A percentile compares a stretch with the other conserved stretches of the same genome.
Conservation (phyloP, 306 rosid genomes). For the Cicer judaicum region DNA sequence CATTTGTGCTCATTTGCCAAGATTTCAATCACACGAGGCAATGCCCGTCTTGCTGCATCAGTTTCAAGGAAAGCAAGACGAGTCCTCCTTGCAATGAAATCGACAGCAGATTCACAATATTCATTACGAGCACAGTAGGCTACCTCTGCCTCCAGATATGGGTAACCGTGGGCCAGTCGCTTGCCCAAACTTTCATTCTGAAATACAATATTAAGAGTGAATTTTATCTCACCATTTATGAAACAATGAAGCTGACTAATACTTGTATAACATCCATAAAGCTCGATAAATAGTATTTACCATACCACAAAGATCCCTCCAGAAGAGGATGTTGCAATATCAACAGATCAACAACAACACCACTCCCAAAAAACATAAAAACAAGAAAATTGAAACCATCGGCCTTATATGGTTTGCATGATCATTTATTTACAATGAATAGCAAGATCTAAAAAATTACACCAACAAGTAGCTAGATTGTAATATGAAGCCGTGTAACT, state of each 20-base stretch:
- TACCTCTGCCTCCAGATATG: conserved; percentile 96
- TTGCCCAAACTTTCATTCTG: conserved; percentile 90
- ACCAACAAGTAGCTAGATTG: not conserved
- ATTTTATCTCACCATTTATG: conserved; percentile 1
- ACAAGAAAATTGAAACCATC: not conserved
- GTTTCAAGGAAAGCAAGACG: conserved; percentile 98
- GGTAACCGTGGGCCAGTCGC: conserved; percentile 96
- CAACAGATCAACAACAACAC: conserved; percentile 1
- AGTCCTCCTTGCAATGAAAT: conserved; percentile 93
- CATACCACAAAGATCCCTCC: conserved; percentile 16
- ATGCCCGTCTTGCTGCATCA: conserved; percentile 82
- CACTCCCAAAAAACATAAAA: not conserved
- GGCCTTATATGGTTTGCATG: not conserved
- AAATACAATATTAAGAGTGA: conserved; percentile 31
- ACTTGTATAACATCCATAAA: conserved; percentile 29
- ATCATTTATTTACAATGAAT: not conserved
- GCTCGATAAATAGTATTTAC: not conserved
- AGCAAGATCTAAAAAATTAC: not conserved
- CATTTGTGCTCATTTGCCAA: conserved; percentile 85
- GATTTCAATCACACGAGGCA: conserved; percentile 87
- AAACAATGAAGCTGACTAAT: conserved; percentile 20
- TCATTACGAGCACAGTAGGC: conserved; percentile 97
- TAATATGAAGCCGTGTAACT: not conserved
- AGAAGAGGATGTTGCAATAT: conserved; percentile 14
- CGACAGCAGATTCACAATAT: conserved; percentile 93